phyloP scores from a whole-genome alignment of 2,329 filamentous ascomycete species.

The Whalleya microplaca region DNA sequence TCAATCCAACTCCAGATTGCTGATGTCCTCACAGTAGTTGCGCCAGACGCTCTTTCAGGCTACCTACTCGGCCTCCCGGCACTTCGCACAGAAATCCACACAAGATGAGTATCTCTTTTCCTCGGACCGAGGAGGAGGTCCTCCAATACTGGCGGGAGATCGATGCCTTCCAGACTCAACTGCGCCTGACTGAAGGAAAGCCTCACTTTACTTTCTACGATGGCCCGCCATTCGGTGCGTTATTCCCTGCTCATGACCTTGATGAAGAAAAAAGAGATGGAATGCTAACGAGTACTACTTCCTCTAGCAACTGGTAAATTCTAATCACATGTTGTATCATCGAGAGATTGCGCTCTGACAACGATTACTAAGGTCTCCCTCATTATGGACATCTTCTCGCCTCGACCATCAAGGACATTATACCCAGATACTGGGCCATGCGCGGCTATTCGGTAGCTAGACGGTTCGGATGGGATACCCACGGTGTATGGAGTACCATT shows the following conservation, averaged over 20 bases:
- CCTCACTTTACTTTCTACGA: constrained; percentile 95
- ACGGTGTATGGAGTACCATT: constrained; percentile 54
- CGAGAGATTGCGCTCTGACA: neutral
- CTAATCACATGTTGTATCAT: neutral
- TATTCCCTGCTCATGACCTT: neutral
- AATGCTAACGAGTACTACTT: neutral
- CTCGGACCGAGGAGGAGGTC: constrained; percentile 84
- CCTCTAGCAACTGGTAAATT: neutral
- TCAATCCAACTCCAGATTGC: neutral
- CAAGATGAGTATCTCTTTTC: constrained; percentile 86
- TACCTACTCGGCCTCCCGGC: neutral
- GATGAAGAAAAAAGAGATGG: neutral
- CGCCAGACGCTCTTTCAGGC: neutral
- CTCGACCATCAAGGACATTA: constrained; percentile 96
- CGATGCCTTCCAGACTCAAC: constrained; percentile 85
- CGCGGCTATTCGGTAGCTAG: constrained; percentile 91
- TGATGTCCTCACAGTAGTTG: neutral
- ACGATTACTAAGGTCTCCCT: constrained; percentile 50
- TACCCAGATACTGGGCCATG: constrained; percentile 97
- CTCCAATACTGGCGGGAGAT: constrained; percentile 90
- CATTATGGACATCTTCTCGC: constrained; percentile 79
- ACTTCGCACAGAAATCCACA: neutral
- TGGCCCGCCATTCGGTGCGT: constrained; percentile 77
- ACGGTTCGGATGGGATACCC: constrained; percentile 93
- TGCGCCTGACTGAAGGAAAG: constrained; percentile 75